Base-by-base conservation (phyloP, 441 rosid genomes). In the Jatropha multifida region DNA sequence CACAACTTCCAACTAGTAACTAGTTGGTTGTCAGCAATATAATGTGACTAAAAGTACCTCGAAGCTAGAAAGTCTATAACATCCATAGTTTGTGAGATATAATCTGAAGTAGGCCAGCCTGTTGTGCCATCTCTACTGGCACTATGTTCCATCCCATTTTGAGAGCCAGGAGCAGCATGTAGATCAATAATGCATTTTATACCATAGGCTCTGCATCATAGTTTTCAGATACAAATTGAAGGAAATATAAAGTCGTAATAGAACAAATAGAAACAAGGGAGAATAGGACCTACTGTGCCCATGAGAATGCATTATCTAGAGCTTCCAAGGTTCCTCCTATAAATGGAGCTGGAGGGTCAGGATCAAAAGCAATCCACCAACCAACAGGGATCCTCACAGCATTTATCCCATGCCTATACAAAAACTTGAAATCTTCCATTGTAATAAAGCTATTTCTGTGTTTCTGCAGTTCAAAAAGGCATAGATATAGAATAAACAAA, bases 81-180 rank as follows among this genome's bases (percentile, higher is more conserved):
- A 77, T 84, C 76, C 78, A 91, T 79, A 11, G 94, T 87, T 70
- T 87, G 84, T 56, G 87, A 83, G 79, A 90, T 79, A 65, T 82
- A 79, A 74, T 83, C 90, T 18, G 85, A 74, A 26, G 86, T 83
- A 67, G 90, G 85, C 93, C 97, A 91, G 66, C 81, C 86, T 10
- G 82, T 63, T 66, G 86, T 80, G 23, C 94, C 97, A 78, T 91
- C 97, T 83, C 85, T 79, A 79, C 97, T 88, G 67, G 89, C 87
- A 77, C 97, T 90, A 78, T 91, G 97, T 68, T 91, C 97, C 90
- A 90, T 84, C 49, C 97, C 97, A 49, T 90, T 91, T 81, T 91
- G 97, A 65, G 97, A 91, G 68, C 90, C 97, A 72, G 97, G 92
- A 64, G 94, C 97, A 1, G 97, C 97, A 81, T 91, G 97, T 65